A percentile compares a stretch with the other conserved stretches of the same genome.
phyloP scores from a whole-genome alignment of 306 rosid species.

The Ceratonia siliqua region DNA sequence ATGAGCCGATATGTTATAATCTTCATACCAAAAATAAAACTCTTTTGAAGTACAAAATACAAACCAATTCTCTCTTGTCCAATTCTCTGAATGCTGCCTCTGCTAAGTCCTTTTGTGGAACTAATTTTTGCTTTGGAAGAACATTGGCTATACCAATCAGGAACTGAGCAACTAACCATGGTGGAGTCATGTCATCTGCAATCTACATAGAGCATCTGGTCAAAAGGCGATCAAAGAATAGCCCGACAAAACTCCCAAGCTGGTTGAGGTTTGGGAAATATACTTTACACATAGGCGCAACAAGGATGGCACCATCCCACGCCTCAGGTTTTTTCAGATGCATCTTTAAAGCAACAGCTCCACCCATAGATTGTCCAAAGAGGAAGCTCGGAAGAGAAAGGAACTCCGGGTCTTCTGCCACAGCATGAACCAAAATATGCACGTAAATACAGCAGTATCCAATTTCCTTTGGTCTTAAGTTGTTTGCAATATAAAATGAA shows the following conservation, averaged over 20 bases:
- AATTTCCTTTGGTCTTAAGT: background rate
- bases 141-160: slow-evolving; percentile 69
- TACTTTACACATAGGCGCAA: slow-evolving; percentile 99
- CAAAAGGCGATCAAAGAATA: slow-evolving; percentile 29
- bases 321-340: slow-evolving; percentile 79
- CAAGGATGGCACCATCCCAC: slow-evolving; percentile 92
- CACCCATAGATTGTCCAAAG: slow-evolving; percentile 92
- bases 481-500: slow-evolving; percentile 14
- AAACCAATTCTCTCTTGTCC: slow-evolving; percentile 68
- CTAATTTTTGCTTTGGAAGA: slow-evolving; percentile 84
- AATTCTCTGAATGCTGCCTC: slow-evolving; percentile 79
- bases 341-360: slow-evolving; percentile 81
- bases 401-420: slow-evolving; percentile 66
- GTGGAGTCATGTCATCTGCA: slow-evolving; percentile 89
- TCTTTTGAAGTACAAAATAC: slow-evolving; percentile 21
- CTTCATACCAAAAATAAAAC: background rate
- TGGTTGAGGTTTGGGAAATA: slow-evolving; percentile 29
- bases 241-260: background rate
- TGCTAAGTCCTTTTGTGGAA: slow-evolving; percentile 82
- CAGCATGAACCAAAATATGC: slow-evolving; percentile 25
- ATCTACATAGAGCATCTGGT: slow-evolving; percentile 52
- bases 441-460: slow-evolving; percentile 5
- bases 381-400: slow-evolving; percentile 68
- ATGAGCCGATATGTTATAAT: background rate
- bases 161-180: slow-evolving; percentile 53